Conservation (phyloP, 441 rosid genomes). For the Corymbia calophylla region DNA sequence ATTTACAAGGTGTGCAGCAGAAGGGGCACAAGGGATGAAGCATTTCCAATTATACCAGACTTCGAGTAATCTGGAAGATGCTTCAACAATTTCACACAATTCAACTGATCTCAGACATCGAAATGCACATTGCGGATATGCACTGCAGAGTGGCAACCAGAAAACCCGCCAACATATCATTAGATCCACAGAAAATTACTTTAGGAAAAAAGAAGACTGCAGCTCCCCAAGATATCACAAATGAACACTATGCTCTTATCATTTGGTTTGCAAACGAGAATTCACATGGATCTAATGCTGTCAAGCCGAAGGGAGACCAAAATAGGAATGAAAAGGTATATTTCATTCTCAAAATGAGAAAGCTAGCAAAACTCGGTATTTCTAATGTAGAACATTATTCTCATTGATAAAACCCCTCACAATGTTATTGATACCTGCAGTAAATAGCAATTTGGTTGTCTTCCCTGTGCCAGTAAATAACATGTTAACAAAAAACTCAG, state of each 20-base stretch:
- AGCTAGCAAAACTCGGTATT: background rate
- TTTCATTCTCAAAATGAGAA: background rate
- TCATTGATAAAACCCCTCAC: background rate
- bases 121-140: background rate
- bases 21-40: background rate
- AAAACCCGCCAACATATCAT: background rate
- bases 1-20: background rate
- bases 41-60: background rate
- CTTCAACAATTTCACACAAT: background rate
- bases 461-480: background rate
- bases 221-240: background rate
- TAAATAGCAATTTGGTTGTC: background rate
- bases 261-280: background rate
- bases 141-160: background rate
- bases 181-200: background rate
- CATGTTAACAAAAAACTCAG: background rate
- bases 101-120: background rate
- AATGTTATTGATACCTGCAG: background rate
- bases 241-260: background rate
- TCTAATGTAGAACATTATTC: background rate
- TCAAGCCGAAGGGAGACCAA: background rate
- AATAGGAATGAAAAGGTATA: background rate
- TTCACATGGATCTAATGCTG: background rate
- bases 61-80: background rate
- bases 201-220: background rate